A percentile compares a stretch with the other conserved stretches of the same genome.
Conservation (phyloP, 1,139 yeast genomes). For the Meyerozyma guilliermondii region DNA sequence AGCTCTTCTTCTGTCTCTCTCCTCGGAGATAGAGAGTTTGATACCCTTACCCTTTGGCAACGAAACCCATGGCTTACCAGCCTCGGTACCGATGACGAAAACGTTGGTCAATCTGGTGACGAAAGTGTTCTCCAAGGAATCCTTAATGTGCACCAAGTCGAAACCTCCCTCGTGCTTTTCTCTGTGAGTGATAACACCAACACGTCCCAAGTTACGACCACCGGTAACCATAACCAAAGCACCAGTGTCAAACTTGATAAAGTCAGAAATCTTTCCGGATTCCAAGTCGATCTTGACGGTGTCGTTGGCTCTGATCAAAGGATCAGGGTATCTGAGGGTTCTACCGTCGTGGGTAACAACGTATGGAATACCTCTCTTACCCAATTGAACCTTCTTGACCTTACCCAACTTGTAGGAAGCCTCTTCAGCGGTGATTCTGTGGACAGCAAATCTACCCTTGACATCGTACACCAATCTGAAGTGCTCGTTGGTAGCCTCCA, state of each 20-base stretch:
- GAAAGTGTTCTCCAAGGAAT: conserved; percentile 93
- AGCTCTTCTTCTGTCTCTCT: conserved; percentile 98
- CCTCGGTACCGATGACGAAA: conserved; percentile 90
- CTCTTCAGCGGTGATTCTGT: conserved; percentile 98
- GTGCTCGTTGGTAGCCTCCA: conserved; percentile 98
- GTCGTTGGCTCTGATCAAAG: conserved; percentile 92
- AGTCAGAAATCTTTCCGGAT: conserved; percentile 89
- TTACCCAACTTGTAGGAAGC: conserved; percentile 96
- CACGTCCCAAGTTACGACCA: conserved; percentile 99
- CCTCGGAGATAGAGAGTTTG: conserved; percentile 96
- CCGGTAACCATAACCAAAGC: conserved; percentile 96
- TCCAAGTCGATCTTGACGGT: conserved; percentile 95
- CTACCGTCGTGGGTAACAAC: conserved; percentile 99
- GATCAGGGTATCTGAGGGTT: conserved; percentile 99
- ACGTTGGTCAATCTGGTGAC: conserved; percentile 98
- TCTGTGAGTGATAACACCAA: conserved; percentile 97
- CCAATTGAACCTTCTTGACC: conserved; percentile 96
- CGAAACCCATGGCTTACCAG: conserved; percentile 94
- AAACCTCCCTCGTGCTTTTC: conserved; percentile 99
- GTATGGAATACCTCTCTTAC: conserved; percentile 97
- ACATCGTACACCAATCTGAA: conserved; percentile 97
- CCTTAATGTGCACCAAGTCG: conserved; percentile 98
- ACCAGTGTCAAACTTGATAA: conserved; percentile 93
- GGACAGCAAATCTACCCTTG: conserved; percentile 98
- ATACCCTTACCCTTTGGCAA: conserved; percentile 99